A percentile compares a stretch with the other conserved stretches of the same genome.
These are phyloP conservation scores for Hordeum pubiflorum DNA, from an alignment of 202 grass and related monocot genomes.

Conservation along the genomic window DNA sequence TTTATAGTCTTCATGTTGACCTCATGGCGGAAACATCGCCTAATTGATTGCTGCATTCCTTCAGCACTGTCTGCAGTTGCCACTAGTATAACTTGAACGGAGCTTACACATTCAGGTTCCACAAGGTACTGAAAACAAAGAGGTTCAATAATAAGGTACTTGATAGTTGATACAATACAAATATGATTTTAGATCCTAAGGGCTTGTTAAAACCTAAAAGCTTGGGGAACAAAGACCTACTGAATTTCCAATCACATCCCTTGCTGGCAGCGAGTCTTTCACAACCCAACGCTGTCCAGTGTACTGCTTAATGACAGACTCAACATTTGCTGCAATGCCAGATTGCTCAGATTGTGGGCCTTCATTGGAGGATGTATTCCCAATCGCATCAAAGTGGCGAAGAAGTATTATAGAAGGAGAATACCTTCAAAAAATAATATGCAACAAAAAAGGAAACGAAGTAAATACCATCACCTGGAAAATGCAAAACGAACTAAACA, in stretches of 20 bases:
- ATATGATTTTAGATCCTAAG: constrained; percentile 7
- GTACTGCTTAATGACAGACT: constrained; percentile 70
- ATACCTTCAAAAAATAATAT: constrained; percentile 60
- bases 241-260: constrained; percentile 37
- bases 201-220: constrained; percentile 5
- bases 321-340: constrained; percentile 61
- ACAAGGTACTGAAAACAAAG: constrained; percentile 40
- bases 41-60: constrained; percentile 67
- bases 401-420: constrained; percentile 85
- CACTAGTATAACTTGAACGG: constrained; percentile 62
- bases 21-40: constrained; percentile 88
- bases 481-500: neutral
- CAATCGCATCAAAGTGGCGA: constrained; percentile 74
- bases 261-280: constrained; percentile 34
- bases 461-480: neutral
- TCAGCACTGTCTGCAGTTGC: constrained; percentile 78
- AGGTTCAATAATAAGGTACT: constrained; percentile 1
- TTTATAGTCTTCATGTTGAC: constrained; percentile 77
- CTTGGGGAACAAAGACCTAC: constrained; percentile 29
- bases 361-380: constrained; percentile 70
- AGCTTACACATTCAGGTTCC: constrained; percentile 55
- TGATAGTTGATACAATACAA: constrained; percentile 7
- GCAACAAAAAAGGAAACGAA: constrained; percentile 7
- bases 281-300: constrained; percentile 40
- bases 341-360: constrained; percentile 72